These are phyloP conservation scores for Priceomyces melissophilus DNA, from an alignment of 805 yeast species.

Conservation along the genomic window DNA sequence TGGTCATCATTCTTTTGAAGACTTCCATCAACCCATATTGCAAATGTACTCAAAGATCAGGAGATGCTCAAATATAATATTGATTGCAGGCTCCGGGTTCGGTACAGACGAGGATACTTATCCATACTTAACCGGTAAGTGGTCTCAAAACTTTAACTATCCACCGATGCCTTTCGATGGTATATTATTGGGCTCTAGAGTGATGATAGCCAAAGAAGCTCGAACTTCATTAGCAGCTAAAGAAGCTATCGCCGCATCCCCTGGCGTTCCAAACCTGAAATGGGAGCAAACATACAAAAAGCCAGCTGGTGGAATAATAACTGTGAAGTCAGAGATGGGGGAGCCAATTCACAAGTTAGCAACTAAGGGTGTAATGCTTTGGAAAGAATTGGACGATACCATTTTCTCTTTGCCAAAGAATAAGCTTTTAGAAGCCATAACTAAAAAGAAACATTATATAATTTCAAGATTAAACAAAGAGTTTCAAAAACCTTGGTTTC, in stretches of 20 bases:
- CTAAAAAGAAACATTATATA: slow-evolving; percentile 80
- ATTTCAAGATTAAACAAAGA: slow-evolving; percentile 85
- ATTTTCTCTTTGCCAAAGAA: slow-evolving; percentile 88
- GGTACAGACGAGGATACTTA: slow-evolving; percentile 96
- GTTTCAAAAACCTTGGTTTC: slow-evolving; percentile 98
- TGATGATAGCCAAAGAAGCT: slow-evolving; percentile 96
- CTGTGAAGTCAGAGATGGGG: slow-evolving; percentile 98
- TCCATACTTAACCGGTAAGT: slow-evolving; percentile 95
- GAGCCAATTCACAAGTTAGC: slow-evolving; percentile 99
- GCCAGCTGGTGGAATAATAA: slow-evolving; percentile 95
- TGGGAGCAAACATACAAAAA: slow-evolving; percentile 96
- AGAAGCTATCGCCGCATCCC: slow-evolving; percentile 80
- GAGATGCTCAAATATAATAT: slow-evolving; percentile 81
- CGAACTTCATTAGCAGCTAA: slow-evolving; percentile 92
- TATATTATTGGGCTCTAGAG: slow-evolving; percentile 91
- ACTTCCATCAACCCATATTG: slow-evolving; percentile 95
- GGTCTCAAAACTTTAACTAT: slow-evolving; percentile 84
- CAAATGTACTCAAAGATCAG: slow-evolving; percentile 95
- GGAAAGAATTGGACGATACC: slow-evolving; percentile 97
- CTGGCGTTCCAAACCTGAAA: slow-evolving; percentile 83
- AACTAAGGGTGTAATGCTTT: slow-evolving; percentile 93
- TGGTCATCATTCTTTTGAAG: slow-evolving; percentile 99
- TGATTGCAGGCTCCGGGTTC: slow-evolving; percentile 97
- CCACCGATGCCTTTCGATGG: slow-evolving; percentile 99
- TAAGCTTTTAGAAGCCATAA: slow-evolving; percentile 76